Base-by-base conservation (phyloP, 768 basidiomycete genomes). In the Lentinula boryana region DNA sequence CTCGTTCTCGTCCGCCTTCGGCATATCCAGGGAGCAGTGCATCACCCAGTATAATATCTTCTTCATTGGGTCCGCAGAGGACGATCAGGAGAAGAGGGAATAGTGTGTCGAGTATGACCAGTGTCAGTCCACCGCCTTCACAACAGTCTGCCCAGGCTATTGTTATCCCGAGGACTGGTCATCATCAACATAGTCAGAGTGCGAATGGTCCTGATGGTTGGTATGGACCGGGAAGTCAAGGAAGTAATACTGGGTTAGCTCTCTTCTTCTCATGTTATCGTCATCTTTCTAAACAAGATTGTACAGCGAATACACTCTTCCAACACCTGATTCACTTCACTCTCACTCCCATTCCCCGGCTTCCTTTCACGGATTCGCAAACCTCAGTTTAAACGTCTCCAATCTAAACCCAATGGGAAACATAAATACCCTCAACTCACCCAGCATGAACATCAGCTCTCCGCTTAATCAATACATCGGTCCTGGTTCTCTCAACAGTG, bases 71-170 rank as follows among this genome's bases (percentile, higher is more conserved):
- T 6, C 85, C 84, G 2, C 78, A 82, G 8, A 73, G 85, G 56
- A 82, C 82, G 0, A 75, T 81, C 15, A 75, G 86, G 16, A 77
- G 88, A 62, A 75, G 88, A 59, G 83, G 83, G 60, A 84, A 82
- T 61, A 84, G 82, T 63, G 76, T 89, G 50, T 82, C 81, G 23
- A 36, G 44, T 49, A 23, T 50, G 57, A 46, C 40, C 13, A 50
- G 57, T 49, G 36, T 38, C 49, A 80, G 70, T 61, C 87, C 80
- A 55, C 85, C 82, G 43, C 77, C 79, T 18, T 69, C 65, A 16
- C 61, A 62, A 38, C 21, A 9, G 4, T 48, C 35, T 54, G 52
- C 27, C 0, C 85, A 86, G 64, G 87, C 87, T 9, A 90, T 91
- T 68, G 75, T 89, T 54, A 91, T 91, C 65, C 89, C 87, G 35